Evolutionary conservation across 1,139 yeast genomes (phyloP).

Genomic region (Ashbya aceris): DNA sequence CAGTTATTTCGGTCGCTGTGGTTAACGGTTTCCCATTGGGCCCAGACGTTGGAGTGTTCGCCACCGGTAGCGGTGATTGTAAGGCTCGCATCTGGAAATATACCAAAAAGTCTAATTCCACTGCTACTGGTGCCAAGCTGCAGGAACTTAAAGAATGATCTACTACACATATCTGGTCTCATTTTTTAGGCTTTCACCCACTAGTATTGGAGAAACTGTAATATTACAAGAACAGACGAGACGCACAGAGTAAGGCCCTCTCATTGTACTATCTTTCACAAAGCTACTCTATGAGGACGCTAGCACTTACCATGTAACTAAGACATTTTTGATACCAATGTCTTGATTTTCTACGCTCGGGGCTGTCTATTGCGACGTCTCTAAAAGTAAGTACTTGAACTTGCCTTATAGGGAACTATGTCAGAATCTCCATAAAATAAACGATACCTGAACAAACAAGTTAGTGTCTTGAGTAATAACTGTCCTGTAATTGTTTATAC

Average conservation of each 20-base stretch:
- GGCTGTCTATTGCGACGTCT: too few species aligned
- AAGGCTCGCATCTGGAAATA: constrained; percentile 93
- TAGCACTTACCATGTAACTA: too few species aligned
- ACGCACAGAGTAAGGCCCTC: background rate
- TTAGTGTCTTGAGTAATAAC: too few species aligned
- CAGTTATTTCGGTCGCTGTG: constrained; percentile 91
- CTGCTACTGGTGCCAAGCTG: constrained; percentile 10
- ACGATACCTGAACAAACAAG: background rate
- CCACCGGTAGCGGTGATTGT: constrained; percentile 97
- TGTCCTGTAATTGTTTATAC: too few species aligned
- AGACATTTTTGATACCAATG: too few species aligned
- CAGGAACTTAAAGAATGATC: constrained; percentile 14
- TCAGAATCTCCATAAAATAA: background rate
- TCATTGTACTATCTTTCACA: background rate
- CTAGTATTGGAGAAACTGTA: constrained; percentile 2
- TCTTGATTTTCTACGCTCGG: background rate
- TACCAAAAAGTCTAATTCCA: constrained; percentile 12
- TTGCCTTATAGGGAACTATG: background rate
- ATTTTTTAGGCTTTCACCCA: background rate
- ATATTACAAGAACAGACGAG: background rate
- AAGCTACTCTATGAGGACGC: too few species aligned
- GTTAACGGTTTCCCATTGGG: constrained; percentile 66
- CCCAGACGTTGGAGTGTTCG: constrained; percentile 55
- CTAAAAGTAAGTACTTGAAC: background rate
- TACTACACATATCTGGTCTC: background rate